A percentile compares a stretch with the other conserved stretches of the same genome.
phyloP scores from a whole-genome alignment of 306 rosid species.

The Lupinus albus region DNA sequence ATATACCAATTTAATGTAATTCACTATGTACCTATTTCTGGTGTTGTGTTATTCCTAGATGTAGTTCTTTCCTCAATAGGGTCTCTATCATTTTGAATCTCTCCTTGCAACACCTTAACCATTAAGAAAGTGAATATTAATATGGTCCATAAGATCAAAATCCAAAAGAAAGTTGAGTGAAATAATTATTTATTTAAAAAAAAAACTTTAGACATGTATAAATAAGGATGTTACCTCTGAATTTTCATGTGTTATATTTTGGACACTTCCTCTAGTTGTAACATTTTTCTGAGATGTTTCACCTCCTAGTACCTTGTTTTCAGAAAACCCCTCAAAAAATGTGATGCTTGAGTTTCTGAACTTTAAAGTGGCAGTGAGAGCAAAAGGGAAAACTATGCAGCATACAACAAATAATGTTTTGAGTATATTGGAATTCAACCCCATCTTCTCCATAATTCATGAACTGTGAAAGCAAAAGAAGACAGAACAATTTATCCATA shows the following conservation, averaged over 20 bases:
- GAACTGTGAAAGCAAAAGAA: background rate
- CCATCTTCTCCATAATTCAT: slow-evolving; percentile 21
- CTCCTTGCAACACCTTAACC: slow-evolving; percentile 10
- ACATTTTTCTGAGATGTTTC: background rate
- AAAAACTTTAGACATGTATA: background rate
- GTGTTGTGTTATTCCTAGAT: background rate
- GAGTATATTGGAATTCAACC: background rate
- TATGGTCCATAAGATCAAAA: background rate
- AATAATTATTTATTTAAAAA: background rate
- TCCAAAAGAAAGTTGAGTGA: background rate
- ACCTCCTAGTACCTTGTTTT: background rate
- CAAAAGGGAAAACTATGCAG: slow-evolving; percentile 5
- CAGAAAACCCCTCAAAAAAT: slow-evolving; percentile 25
- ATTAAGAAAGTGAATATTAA: background rate
- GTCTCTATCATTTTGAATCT: background rate
- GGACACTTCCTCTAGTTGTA: slow-evolving; percentile 19
- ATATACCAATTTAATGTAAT: too few relatives aligned
- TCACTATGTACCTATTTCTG: background rate
- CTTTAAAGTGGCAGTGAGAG: background rate
- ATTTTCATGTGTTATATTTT: slow-evolving; percentile 19
- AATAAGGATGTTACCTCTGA: slow-evolving; percentile 2
- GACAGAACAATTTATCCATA: background rate
- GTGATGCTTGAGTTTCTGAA: slow-evolving; percentile 8
- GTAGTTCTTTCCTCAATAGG: slow-evolving; percentile 1
- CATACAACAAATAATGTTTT: background rate